Evolutionary conservation across 192 early-diverging fungal species (phyloP).

Genomic region (Coemansia sp.): DNA sequence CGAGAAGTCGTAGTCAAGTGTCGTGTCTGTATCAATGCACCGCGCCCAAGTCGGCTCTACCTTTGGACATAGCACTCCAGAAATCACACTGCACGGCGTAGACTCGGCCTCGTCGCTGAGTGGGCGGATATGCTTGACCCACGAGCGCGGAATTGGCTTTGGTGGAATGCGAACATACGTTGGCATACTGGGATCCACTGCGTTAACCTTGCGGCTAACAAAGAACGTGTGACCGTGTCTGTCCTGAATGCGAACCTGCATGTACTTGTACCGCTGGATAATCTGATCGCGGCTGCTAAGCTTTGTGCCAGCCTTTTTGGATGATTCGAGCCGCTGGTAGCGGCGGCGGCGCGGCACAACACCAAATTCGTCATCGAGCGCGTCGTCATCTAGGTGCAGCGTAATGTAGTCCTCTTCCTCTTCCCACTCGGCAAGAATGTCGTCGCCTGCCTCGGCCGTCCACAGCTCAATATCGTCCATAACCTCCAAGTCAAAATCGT

Average conservation of each 20-base stretch:
- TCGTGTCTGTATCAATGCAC: slow-evolving; percentile 24
- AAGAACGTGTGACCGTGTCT: slow-evolving; percentile 79
- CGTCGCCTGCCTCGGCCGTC: slow-evolving; percentile 73
- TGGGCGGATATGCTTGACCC: slow-evolving; percentile 75
- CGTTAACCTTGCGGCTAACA: slow-evolving; percentile 78
- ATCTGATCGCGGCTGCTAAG: slow-evolving; percentile 63
- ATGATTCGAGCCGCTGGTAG: slow-evolving; percentile 28
- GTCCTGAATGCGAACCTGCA: slow-evolving; percentile 86
- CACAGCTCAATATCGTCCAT: slow-evolving; percentile 70
- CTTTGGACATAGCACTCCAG: slow-evolving; percentile 39
- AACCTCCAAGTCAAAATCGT: slow-evolving; percentile 44
- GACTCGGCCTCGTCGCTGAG: slow-evolving; percentile 35
- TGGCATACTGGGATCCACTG: slow-evolving; percentile 78
- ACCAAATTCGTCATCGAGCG: slow-evolving; percentile 77
- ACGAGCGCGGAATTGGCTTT: slow-evolving; percentile 77
- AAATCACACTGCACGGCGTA: slow-evolving; percentile 25
- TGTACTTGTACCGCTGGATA: slow-evolving; percentile 78
- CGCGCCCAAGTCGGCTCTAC: slow-evolving; percentile 29
- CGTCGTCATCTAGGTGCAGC: slow-evolving; percentile 67
- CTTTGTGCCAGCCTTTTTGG: slow-evolving; percentile 53
- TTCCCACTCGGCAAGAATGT: slow-evolving; percentile 67
- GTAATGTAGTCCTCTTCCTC: slow-evolving; percentile 69
- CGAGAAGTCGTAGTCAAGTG: slow-evolving; percentile 36
- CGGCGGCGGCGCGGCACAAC: slow-evolving; percentile 46
- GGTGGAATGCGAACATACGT: slow-evolving; percentile 88